Base-by-base conservation (phyloP, 352 stramenopile species). In the Blastocystis sp. region DNA sequence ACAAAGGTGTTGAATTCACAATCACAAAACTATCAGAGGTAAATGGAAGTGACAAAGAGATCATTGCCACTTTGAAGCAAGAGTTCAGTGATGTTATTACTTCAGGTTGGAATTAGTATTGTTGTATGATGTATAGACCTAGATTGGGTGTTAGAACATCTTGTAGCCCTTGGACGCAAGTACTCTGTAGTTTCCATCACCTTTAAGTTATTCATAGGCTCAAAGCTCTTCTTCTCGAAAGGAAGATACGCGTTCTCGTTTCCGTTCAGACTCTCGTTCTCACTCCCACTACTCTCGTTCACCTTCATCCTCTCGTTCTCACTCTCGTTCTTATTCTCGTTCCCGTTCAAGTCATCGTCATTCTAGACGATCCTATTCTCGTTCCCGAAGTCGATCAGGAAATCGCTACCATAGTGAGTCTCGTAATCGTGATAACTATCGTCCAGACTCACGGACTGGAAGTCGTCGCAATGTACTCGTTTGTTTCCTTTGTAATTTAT, bases 11-110 rank as follows among this genome's bases (percentile, higher is more conserved):
- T 21, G 9, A 57, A 14, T 78, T 78, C 39, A 46, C 43, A 21
- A 59, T 58, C 6, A 39, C 37, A 5, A 78, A 39, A 24, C 39
- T 57, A 4, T n/a, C 19, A n/a, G 43, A 56, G 14, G 37, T 39
- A 24, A 57, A 21, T 12, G 66, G 43, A 27, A 59, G 37, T 32
- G 39, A 78, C 35, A 29, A 57, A 24, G 43, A 57, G 21, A 19
- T 56, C 32, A 24, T 14, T 16, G 39, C 42, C 2, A 19, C 37
- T 21, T 37, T 78, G 66, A 32, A 29, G 6, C 9, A 54, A 32
- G 66, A 78, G 16, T 58, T 78, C 16, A 78, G 32, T 14, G 39
- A 78, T 19, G 27, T 59, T 1, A 59, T 78, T 51, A 78, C 37
- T 29, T 56, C 21, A 16, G 66, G 66, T 78, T 61, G 39, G 37